Conservation (phyloP, 2,329 filamentous ascomycete genomes). For the Aspergillus sp. region DNA sequence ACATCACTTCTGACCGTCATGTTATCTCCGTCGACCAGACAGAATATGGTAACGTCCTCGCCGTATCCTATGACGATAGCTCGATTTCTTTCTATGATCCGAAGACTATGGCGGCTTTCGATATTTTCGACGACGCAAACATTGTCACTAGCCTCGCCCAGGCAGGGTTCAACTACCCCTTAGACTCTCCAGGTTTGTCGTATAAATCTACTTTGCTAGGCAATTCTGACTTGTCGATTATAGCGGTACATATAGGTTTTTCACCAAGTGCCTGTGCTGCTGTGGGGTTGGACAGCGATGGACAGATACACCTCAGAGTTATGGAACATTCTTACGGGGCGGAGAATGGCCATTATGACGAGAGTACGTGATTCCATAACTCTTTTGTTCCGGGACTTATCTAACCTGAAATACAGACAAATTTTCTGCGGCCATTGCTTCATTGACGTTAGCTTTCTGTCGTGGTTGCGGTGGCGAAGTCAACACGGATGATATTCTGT, state of each 20-base stretch:
- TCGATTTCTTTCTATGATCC: constrained; percentile 78
- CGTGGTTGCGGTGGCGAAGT: constrained; percentile 48
- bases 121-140: constrained; percentile 62
- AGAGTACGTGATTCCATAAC: constrained; percentile 30
- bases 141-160: constrained; percentile 71
- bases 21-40: constrained; percentile 67
- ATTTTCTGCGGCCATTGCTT: constrained; percentile 58
- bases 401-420: constrained; percentile 28
- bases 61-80: constrained; percentile 76
- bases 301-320: constrained; percentile 37
- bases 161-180: constrained; percentile 71
- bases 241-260: constrained; percentile 40
- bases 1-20: constrained; percentile 68
- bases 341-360: constrained; percentile 35
- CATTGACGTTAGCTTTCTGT: constrained; percentile 56
- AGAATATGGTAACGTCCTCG: constrained; percentile 70
- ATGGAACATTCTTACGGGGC: constrained; percentile 44
- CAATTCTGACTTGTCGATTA: constrained; percentile 11
- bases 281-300: constrained; percentile 38
- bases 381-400: neutral
- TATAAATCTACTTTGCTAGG: neutral
- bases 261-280: constrained; percentile 47
- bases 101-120: constrained; percentile 67
- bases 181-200: constrained; percentile 60
- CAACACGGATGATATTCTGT: constrained; percentile 70